phyloP scores from a whole-genome alignment of 345 rosid species.

The Salix arbutifolia region DNA sequence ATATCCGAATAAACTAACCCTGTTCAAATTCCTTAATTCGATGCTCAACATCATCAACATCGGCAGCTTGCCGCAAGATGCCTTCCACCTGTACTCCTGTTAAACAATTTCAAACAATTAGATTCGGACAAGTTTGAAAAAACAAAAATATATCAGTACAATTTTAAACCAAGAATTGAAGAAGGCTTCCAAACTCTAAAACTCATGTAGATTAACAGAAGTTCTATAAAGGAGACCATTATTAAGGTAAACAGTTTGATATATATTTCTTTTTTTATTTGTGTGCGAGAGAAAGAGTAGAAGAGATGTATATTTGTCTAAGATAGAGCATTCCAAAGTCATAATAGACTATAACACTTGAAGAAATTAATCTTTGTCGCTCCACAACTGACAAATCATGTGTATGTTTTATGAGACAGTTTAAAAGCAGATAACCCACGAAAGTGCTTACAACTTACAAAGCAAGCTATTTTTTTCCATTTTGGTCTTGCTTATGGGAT shows the following conservation, averaged over 20 bases:
- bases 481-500: background rate
- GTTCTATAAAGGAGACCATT: background rate
- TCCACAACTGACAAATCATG: background rate
- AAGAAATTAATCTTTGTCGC: background rate
- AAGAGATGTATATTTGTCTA: background rate
- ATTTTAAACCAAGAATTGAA: background rate
- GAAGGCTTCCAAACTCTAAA: background rate
- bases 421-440: background rate
- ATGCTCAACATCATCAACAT: constrained; percentile 87
- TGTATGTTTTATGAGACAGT: background rate
- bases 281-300: background rate
- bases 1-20: constrained; percentile 45
- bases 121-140: constrained; percentile 3
- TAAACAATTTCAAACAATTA: constrained; percentile 25
- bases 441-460: background rate
- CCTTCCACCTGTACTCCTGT: constrained; percentile 91
- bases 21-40: constrained; percentile 89
- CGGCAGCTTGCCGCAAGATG: constrained; percentile 97
- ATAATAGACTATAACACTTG: background rate
- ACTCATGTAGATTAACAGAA: background rate
- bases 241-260: background rate
- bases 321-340: background rate
- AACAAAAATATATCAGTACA: background rate
- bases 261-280: background rate
- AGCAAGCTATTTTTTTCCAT: background rate